Evolutionary conservation across 164 flowering plant genomes (phyloP).

Genomic region (Chimonanthus praecox): DNA sequence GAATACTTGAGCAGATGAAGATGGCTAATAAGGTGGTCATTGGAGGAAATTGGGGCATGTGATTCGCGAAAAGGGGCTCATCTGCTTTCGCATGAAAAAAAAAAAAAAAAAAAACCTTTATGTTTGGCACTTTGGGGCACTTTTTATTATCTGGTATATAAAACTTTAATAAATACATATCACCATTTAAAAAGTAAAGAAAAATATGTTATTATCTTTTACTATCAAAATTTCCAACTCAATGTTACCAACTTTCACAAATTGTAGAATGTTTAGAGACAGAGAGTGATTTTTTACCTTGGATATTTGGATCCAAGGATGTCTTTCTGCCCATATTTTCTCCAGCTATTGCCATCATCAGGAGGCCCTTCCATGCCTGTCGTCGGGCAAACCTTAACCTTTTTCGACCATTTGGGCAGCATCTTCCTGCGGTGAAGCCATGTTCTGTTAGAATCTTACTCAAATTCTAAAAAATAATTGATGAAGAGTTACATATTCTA

Average conservation of each 20-base stretch:
- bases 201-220: too few species aligned
- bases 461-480: background rate
- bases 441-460: background rate
- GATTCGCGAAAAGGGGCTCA: too few species aligned
- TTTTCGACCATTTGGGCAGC: conserved; percentile 38
- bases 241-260: background rate
- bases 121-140: too few species aligned
- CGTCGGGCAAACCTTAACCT: conserved; percentile 35
- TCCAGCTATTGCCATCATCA: conserved; percentile 90
- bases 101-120: too few species aligned
- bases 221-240: background rate
- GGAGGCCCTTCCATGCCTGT: conserved; percentile 61
- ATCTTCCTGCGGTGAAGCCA: conserved; percentile 37
- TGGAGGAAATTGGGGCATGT: too few species aligned
- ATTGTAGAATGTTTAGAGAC: background rate
- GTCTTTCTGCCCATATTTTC: conserved; percentile 97
- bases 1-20: too few species aligned
- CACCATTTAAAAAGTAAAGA: too few species aligned
- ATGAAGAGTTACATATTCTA: background rate
- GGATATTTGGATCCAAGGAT: conserved; percentile 83
- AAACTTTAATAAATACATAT: too few species aligned
- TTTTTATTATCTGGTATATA: too few species aligned
- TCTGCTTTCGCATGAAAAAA: too few species aligned
- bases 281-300: conserved; percentile 37
- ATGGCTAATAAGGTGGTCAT: too few species aligned